Percentiles rank a stretch among this genome's conserved stretches.
Conservation (phyloP, 1,284 basidiomycete species). For the Puccinia novopanici region DNA sequence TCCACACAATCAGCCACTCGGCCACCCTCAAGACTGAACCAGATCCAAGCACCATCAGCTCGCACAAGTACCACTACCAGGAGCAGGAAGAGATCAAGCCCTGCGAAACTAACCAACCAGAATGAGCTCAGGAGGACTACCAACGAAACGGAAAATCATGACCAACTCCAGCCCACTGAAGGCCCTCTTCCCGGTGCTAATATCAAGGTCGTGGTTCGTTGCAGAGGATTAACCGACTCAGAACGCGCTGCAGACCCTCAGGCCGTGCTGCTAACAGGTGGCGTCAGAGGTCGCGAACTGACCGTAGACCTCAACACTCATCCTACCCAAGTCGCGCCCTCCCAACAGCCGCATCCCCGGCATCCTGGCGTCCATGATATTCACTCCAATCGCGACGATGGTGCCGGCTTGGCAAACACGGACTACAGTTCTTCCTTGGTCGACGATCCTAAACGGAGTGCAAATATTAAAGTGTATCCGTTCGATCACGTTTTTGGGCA, state of each 20-base stretch:
- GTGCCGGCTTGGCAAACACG: slow-evolving; percentile 23
- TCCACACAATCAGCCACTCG: slow-evolving; percentile 34
- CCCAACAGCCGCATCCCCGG: slow-evolving; percentile 12
- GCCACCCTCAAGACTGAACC: slow-evolving; percentile 26
- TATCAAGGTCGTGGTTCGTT: slow-evolving; percentile 50
- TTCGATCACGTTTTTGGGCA: slow-evolving; percentile 51
- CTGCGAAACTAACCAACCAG: slow-evolving; percentile 2
- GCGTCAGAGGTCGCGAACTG: slow-evolving; percentile 46
- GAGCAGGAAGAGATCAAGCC: slow-evolving; percentile 10
- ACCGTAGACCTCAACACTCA: slow-evolving; percentile 49
- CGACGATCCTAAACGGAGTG: slow-evolving; percentile 44
- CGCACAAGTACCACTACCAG: not conserved
- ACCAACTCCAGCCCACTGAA: slow-evolving; percentile 20
- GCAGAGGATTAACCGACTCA: slow-evolving; percentile 43
- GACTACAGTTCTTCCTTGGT: slow-evolving; percentile 48
- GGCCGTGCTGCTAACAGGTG: slow-evolving; percentile 42
- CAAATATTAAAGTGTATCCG: slow-evolving; percentile 51
- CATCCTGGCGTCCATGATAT: slow-evolving; percentile 22
- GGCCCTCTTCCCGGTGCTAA: slow-evolving; percentile 41
- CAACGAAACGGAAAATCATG: slow-evolving; percentile 18
- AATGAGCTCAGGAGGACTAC: slow-evolving; percentile 12
- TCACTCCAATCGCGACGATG: slow-evolving; percentile 18
- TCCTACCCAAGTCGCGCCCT: slow-evolving; percentile 1
- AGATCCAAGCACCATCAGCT: slow-evolving; percentile 12
- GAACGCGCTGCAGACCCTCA: slow-evolving; percentile 46